Evolutionary conservation across 2,329 filamentous ascomycete species (phyloP), one percentile per base, ranked within the genome.

Genomic region (Aspergillus fijiensis): DNA sequence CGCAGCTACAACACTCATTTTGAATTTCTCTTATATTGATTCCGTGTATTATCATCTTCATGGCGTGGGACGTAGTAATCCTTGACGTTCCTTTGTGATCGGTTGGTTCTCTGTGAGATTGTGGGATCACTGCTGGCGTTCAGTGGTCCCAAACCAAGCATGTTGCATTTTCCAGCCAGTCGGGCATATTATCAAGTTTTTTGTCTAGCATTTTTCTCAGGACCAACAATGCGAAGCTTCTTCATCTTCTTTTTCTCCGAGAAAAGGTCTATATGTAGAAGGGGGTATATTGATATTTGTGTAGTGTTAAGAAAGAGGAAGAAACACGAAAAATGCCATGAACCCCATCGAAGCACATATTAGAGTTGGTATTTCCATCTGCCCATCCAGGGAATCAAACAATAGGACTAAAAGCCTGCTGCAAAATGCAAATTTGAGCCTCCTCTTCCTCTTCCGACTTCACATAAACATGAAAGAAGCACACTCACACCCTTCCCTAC

Each of bases 41-140:
- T 31, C 42, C 25, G 19, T 48, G 39, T 27, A 51, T 52, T 55
- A 33, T 47, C 48, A 33, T 55, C n/a, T 7, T 45, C 53, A n/a
- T 49, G 19, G 14, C 47, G 23, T 25, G 27, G 42, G 49, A 25
- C 23, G 12, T 53, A 35, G 39, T 21, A n/a, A 23, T n/a, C 27
- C n/a, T 12, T 16, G 35, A 5, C 23, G 16, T n/a, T 48, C 39
- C 25, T 29, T 39, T 47, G 10, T 10, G 29, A 1, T 57, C 48
- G 52, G 6, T 53, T 51, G 51, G 5, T 48, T 19, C 12, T 49
- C 4, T 33, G 19, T 55, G 27, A 55, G 31, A 64, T 65, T 54
- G 50, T 60, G 55, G 54, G 14, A 59, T 49, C 59, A 53, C 55
- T 60, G 52, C 58, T 64, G 68, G 70, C 58, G 65, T 63, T 68